Base-by-base conservation (phyloP, 2,329 filamentous ascomycete genomes). In the Clonostachys byssicola region DNA sequence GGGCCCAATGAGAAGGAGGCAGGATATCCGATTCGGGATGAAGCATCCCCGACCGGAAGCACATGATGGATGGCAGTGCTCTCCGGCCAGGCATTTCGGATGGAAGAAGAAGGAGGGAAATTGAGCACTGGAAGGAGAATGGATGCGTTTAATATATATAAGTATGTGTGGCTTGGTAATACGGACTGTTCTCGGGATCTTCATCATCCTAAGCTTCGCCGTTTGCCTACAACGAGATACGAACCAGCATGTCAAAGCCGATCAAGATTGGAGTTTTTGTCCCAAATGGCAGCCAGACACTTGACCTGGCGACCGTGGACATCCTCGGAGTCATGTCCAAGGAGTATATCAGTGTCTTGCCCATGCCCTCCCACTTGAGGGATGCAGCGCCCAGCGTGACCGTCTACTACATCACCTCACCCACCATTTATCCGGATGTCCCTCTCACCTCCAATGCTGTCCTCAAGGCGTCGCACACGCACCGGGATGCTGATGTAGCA, bases 201-300 rank as follows among this genome's bases (percentile, higher is more conserved):
- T 6, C 23, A 30, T 30, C 23, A 8, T 30, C 23, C 23, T 10
- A 30, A 30, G 23, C 9, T 30, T 30, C 23, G 23, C 23, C 23
- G 23, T 30, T 30, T 30, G 23, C 23, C 23, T 30, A 30, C 9
- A 30, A 30, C 23, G 23, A 30, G 10, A 30, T 18, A 12, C 14
- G 36, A 39, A 12, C 17, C 41, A 44, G n/a, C 42, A 49, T 50
- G 48, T 40, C 46, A 9, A 39, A 20, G 16, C 36, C 47, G 47
- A 54, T 79, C 49, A 67, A 59, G 40, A 67, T 80, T 43, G 77
- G 76, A 18, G 74, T 81, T 47, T 78, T 77, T 56, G 62, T 78
- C 43, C 74, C 76, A 3, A 51, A 54, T 3, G 63, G 64, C 2
- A 64, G 66, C 12, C 77, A 81, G 51, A 58, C 77, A 9, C 70